These are phyloP conservation scores for Lavandula angustifolia DNA, from an alignment of 257 asterid species.

Conservation along the genomic window DNA sequence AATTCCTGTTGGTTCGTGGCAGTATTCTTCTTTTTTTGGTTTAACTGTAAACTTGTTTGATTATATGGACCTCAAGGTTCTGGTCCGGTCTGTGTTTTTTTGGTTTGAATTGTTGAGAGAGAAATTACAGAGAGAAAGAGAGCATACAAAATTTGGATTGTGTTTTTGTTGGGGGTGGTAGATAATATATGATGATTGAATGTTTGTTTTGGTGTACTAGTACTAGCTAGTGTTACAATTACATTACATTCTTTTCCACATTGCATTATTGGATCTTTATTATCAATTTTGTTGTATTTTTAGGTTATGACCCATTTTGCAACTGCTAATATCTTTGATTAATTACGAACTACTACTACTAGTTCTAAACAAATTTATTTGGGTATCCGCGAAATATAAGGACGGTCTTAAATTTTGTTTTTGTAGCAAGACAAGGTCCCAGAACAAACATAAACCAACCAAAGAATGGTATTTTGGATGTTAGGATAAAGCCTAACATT, in stretches of 20 bases:
- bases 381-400: too few species aligned
- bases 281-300: too few species aligned
- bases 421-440: too few species aligned
- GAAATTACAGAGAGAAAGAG: conserved; percentile 22
- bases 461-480: too few species aligned
- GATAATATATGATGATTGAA: neutral
- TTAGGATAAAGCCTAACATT: too few species aligned
- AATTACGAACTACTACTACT: too few species aligned
- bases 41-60: conserved; percentile 29
- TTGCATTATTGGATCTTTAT: too few species aligned
- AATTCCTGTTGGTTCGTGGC: conserved; percentile 28
- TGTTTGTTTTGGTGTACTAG: neutral
- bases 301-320: too few species aligned
- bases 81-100: conserved; percentile 28
- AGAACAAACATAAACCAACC: too few species aligned
- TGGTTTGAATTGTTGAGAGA: conserved; percentile 20
- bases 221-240: neutral
- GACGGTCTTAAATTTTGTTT: too few species aligned
- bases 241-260: neutral
- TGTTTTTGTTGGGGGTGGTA: conserved; percentile 16
- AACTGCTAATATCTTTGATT: too few species aligned
- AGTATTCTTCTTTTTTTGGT: conserved; percentile 22
- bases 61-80: neutral
- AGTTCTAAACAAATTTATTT: too few species aligned
- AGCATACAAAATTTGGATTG: conserved; percentile 34